These are phyloP conservation scores for Bimuria novae-zelandiae DNA, from an alignment of 2,329 filamentous ascomycete species.

Conservation along the genomic window DNA sequence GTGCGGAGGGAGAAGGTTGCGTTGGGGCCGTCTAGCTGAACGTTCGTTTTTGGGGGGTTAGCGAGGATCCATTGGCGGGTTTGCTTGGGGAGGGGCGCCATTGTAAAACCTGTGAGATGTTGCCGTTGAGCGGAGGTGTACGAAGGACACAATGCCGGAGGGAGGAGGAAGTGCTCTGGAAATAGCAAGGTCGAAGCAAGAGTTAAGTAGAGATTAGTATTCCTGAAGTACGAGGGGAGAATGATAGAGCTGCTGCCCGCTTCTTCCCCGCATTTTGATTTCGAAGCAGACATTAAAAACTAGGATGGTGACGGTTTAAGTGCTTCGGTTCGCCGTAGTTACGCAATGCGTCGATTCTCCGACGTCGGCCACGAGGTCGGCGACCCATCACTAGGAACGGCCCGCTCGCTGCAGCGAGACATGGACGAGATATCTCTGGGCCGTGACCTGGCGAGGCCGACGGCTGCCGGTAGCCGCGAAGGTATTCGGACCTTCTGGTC, in stretches of 20 bases:
- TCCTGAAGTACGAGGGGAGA: background rate
- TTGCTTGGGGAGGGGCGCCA: slow-evolving; percentile 33
- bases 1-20: slow-evolving; percentile 49
- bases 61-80: slow-evolving; percentile 52
- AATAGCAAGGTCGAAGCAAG: background rate
- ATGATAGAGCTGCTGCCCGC: background rate
- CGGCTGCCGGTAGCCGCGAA: background rate
- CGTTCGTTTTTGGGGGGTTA: slow-evolving; percentile 45
- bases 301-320: background rate
- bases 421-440: background rate
- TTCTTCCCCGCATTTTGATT: slow-evolving; percentile 1
- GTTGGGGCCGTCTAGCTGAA: slow-evolving; percentile 43
- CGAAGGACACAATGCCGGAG: too few relatives aligned
- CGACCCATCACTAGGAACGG: background rate
- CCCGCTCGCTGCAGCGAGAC: background rate
- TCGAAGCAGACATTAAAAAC: background rate
- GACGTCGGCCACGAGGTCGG: slow-evolving; percentile 3
- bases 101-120: slow-evolving; percentile 15
- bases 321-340: slow-evolving; percentile 1
- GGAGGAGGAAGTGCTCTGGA: too few relatives aligned
- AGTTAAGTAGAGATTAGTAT: background rate
- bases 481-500: background rate
- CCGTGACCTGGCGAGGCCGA: background rate
- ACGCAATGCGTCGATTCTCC: background rate
- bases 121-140: background rate